Evolutionary conservation across 768 basidiomycete species (phyloP), one percentile per base, ranked within the genome.

Genomic region (Russula olivacea): DNA sequence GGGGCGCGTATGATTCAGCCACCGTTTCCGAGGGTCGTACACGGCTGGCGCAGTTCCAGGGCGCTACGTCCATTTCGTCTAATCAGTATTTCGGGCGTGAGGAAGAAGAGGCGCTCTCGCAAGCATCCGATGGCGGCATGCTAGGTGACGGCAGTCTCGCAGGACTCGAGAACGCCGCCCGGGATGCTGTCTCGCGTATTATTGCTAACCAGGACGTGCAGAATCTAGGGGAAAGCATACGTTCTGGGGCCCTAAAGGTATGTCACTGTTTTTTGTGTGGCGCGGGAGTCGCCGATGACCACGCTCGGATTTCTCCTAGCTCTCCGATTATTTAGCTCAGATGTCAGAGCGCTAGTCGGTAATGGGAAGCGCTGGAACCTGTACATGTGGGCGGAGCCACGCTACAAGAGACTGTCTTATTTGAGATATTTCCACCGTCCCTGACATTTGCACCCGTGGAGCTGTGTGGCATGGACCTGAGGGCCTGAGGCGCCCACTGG

Each of bases 61-160:
- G 96, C 12, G 92, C 95, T 15, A 90, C 88, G 0, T 85, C 92
- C 36, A 98, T 98, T 70, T 96, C 93, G 0, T 96, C 93, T 17
- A 95, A 84, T 72, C 90, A 93, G 68, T 99, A 98, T 83, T 98
- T 97, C 74, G 97, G 96, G 2, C 82, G 94, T 17, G 86, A 89
- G 59, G 87, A 91, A 61, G 87, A 88, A n/a, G 83, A 83, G 10
- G 68, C 75, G 54, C 67, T 73, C 19, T 75, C 61, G n/a, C 65
- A 76, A 64, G 71, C 80, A 32, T 76, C 82, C 10, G 84, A 84
- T 63, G 87, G 81, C 23, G 86, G 82, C 54, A 71, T 86, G 61
- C 70, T 80, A 49, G 77, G 77, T 54, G 81, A 80, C 56, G 78
- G 76, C 61, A 77, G 63, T 55, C 73, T 86, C 40, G 84, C 88